Evolutionary conservation across 1,284 basidiomycete species (phyloP), one percentile per base, ranked within the genome.

Genomic region (Ustilago trichophora): DNA sequence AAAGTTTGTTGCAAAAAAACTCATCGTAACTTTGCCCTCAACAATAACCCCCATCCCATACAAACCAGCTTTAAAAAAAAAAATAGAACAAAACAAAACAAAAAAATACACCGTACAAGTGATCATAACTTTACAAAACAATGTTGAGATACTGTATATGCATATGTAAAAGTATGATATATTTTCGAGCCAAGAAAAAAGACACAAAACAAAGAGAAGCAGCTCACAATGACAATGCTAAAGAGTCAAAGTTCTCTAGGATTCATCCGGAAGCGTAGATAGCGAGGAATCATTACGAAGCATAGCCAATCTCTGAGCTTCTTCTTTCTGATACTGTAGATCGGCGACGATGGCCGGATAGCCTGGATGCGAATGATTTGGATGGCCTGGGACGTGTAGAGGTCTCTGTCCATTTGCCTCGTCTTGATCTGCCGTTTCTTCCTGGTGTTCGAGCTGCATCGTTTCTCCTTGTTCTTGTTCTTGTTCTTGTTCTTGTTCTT

Each of bases 301-400:
- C 73, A 77, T 76, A 13, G 65, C 69, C 16, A 44, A 27, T 12
- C 64, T 50, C 50, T 78, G 62, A 36, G 49, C 57, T 19, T 71
- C 65, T 38, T 78, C 74, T 33, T 58, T 53, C 18, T 59, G 49
- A 42, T 78, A 78, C 51, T 72, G 68, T 36, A 67, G 44, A 36
- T 78, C 76, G 15, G 76, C 76, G 3, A 73, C 53, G 9, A 67
- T 40, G 2, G 76, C 76, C 15, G 48, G 34, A 34, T 67, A 76
- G 9, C 74, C 74, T 0, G 76, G 65, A 31, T 72, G 72, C 10
- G 64, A 35, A 54, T 71, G 68, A 41, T 66, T 56, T 13, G 68
- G 68, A 34, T 62, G 68, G 0, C 68, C 68, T 6, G 63, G 67
- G 0, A 59, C 41, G 18, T 65, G 60, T 27, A 38, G 1, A 27